Evolutionary conservation across 2,329 filamentous ascomycete species (phyloP).

Genomic region (Fusarium aywerte): DNA sequence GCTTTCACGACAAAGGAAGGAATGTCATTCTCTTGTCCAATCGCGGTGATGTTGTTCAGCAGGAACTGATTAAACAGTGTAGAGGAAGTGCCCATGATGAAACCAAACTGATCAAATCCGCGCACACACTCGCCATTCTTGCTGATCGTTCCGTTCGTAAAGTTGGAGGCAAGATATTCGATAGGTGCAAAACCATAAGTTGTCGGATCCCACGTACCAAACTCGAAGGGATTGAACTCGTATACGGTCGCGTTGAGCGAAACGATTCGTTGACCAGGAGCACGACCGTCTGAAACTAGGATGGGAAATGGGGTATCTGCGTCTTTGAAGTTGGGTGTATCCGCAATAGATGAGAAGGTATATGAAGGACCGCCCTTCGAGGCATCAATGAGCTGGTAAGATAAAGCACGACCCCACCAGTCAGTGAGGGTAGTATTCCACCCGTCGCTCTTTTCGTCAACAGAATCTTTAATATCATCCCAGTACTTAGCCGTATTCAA

Average conservation of each 20-base stretch:
- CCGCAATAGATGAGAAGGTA: conserved; percentile 79
- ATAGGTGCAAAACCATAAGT: conserved; percentile 69
- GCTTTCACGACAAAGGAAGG: conserved; percentile 55
- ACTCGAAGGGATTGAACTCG: conserved; percentile 74
- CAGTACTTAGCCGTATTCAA: conserved; percentile 43
- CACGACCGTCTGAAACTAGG: conserved; percentile 60
- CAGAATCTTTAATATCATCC: conserved; percentile 50
- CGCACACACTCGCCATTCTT: conserved; percentile 59
- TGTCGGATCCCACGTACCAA: conserved; percentile 72
- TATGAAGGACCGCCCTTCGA: conserved; percentile 77
- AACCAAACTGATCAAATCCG: conserved; percentile 84
- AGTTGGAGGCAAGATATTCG: conserved; percentile 68
- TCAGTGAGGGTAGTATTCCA: conserved; percentile 78
- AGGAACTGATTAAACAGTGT: conserved; percentile 79
- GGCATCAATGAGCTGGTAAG: conserved; percentile 84
- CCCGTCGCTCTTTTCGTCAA: conserved; percentile 52
- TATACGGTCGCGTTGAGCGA: conserved; percentile 70
- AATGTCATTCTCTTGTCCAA: conserved; percentile 62
- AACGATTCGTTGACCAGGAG: conserved; percentile 56
- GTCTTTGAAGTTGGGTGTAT: conserved; percentile 56
- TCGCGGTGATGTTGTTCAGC: conserved; percentile 60
- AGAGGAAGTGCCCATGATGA: conserved; percentile 83
- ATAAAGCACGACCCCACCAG: conserved; percentile 86
- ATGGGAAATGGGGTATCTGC: conserved; percentile 61
- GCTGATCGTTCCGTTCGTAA: conserved; percentile 60